phyloP scores from a whole-genome alignment of 1,284 basidiomycete species.

The Amylostereum areolatum region DNA sequence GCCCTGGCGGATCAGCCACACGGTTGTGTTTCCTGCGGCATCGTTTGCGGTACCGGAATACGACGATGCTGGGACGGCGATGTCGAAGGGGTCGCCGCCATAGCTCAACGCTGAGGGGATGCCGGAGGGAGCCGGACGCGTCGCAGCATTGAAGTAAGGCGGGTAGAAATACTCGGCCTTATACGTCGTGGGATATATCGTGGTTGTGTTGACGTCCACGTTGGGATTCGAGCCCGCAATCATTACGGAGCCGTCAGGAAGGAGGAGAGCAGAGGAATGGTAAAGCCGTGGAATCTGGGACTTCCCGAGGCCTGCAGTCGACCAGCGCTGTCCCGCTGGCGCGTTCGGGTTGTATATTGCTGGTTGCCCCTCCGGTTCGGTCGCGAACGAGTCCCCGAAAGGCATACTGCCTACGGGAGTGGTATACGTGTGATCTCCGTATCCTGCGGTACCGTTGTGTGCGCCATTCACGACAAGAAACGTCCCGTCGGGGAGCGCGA shows the following conservation, averaged over 20 bases:
- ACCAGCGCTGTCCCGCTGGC: constrained; percentile 65
- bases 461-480: constrained; percentile 77
- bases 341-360: constrained; percentile 73
- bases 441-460: constrained; percentile 69
- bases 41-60: constrained; percentile 61
- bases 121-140: constrained; percentile 68
- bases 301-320: constrained; percentile 51
- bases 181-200: constrained; percentile 81
- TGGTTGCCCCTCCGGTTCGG: constrained; percentile 62
- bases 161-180: constrained; percentile 86
- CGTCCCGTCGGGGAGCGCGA: constrained; percentile 72
- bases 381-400: constrained; percentile 55
- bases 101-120: constrained; percentile 73
- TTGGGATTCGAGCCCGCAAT: constrained; percentile 93
- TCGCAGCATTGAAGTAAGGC: constrained; percentile 68
- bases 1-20: constrained; percentile 78
- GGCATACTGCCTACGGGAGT: constrained; percentile 48
- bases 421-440: constrained; percentile 44
- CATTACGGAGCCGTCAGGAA: constrained; percentile 82
- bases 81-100: constrained; percentile 78
- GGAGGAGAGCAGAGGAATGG: constrained; percentile 81
- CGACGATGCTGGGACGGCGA: constrained; percentile 52
- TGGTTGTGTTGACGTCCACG: constrained; percentile 67
- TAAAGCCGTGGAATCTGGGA: constrained; percentile 74
- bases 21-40: constrained; percentile 73